Evolutionary conservation across 2,329 filamentous ascomycete genomes (phyloP), one percentile per base, ranked within the genome.

Genomic region (Scytalidium sp.): DNA sequence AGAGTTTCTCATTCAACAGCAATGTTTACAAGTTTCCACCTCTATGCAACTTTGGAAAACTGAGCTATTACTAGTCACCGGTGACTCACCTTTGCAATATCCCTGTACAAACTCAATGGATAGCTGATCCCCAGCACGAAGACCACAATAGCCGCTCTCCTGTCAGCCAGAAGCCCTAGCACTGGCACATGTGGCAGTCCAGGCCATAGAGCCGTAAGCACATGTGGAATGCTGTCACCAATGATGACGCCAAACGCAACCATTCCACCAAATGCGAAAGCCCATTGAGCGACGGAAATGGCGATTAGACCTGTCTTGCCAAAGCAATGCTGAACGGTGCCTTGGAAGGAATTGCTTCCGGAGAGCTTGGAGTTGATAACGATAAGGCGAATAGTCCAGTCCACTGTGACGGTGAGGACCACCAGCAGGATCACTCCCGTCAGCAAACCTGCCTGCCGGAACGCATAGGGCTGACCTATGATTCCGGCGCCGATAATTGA

Each of bases 201-300:
- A 0, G 94, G 92, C 74, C 93, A 96, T 4, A 97, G 69, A 3
- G 92, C 90, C 43, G 78, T 73, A 62, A 97, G 69, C 43, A 99
- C 94, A 67, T 92, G 90, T 3, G 94, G 94, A 64, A 99, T 97
- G 1, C 90, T 92, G 68, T 99, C 94, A 52, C 94, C 94, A 9
- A 99, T 88, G 63, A 99, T 97, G 62, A 99, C 91, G 58, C 92
- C 94, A 69, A 97, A 99, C 13, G 94, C 94, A 49, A 99, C 84
- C 94, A 99, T 99, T 56, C 94, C 94, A 50, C 94, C 94, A 74
- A 97, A 99, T 2, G 94, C 94, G 77, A 99, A 99, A 22, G 90
- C 87, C 93, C 93, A 99, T 74, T 99, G 94, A 45, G 94, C 94
- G 54, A 97, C 57, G 53, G 75, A 79, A 58, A 99, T 97, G 51